A percentile compares a stretch with the other conserved stretches of the same genome.
phyloP scores from a whole-genome alignment of 495 filamentous ascomycete species.

The Pseudomonodictys pantanalensis region DNA sequence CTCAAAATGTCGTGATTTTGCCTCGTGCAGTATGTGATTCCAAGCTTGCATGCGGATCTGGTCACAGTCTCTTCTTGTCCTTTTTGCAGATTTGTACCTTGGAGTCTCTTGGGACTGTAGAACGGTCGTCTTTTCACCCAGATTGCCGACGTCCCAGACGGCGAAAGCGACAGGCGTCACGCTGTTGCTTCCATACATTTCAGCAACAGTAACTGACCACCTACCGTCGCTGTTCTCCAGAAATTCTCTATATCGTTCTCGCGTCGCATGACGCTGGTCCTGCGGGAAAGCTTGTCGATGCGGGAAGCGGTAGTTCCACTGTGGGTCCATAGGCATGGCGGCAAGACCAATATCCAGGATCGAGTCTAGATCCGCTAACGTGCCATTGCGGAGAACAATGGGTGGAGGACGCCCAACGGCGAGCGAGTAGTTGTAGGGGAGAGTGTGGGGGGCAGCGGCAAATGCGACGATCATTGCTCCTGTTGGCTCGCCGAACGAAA shows the following conservation, averaged over 20 bases:
- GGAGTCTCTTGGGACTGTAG: background rate
- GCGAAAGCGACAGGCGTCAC: conserved; percentile 4
- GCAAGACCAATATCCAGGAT: conserved; percentile 17
- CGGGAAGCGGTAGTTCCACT: conserved; percentile 24
- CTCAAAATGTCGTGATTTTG: conserved; percentile 5
- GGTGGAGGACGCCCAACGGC: background rate
- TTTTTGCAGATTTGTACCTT: background rate
- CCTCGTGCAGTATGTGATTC: background rate
- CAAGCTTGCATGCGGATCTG: conserved; percentile 15
- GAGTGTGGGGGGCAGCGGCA: background rate
- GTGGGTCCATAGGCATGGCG: conserved; percentile 20
- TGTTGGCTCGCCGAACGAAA: background rate
- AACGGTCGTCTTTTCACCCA: background rate
- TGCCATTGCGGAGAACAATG: conserved; percentile 5
- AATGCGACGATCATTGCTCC: background rate
- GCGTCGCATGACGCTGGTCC: conserved; percentile 8
- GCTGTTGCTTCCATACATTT: background rate
- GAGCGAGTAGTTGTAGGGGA: background rate
- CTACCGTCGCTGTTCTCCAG: conserved; percentile 4
- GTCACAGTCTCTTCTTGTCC: conserved; percentile 11
- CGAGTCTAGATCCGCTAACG: conserved; percentile 9
- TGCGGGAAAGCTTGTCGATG: conserved; percentile 6
- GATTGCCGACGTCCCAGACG: conserved; percentile 19
- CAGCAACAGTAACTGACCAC: conserved; percentile 20
- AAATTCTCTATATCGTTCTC: conserved; percentile 11